Percentiles rank a stretch among this genome's conserved stretches.
These are phyloP conservation scores for Flagelloscypha sp. DNA, from an alignment of 768 basidiomycete genomes.

Conservation along the genomic window DNA sequence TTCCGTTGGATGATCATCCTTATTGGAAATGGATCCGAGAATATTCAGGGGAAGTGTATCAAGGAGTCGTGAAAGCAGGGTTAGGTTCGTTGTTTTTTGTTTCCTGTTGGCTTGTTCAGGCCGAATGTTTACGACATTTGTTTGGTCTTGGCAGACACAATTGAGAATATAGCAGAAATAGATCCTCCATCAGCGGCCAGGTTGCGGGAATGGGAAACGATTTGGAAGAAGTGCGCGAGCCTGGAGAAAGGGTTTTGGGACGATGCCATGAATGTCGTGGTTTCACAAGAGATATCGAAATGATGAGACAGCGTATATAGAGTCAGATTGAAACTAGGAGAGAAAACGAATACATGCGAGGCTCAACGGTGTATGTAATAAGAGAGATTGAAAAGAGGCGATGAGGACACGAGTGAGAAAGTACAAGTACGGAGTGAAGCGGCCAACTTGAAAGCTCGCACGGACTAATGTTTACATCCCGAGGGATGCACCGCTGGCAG, in stretches of 20 bases:
- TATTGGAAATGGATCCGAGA: slow-evolving; percentile 75
- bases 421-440: too few species aligned
- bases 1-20: slow-evolving; percentile 60
- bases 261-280: too few species aligned
- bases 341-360: too few species aligned
- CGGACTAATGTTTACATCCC: too few species aligned
- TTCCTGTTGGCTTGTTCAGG: neutral
- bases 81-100: slow-evolving; percentile 44
- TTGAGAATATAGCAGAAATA: slow-evolving; percentile 55
- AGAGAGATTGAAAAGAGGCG: too few species aligned
- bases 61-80: slow-evolving; percentile 62
- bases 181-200: slow-evolving; percentile 57
- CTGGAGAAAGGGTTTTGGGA: slow-evolving; percentile 91
- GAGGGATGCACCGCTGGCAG: too few species aligned
- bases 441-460: too few species aligned
- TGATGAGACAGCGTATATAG: too few species aligned
- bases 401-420: too few species aligned
- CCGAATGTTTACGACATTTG: neutral
- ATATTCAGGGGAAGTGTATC: slow-evolving; percentile 66
- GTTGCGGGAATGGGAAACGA: slow-evolving; percentile 54
- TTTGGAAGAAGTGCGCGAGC: slow-evolving; percentile 70
- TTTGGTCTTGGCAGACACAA: slow-evolving; percentile 39
- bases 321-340: too few species aligned
- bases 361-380: too few species aligned
- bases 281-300: too few species aligned